Evolutionary conservation across 352 stramenopile species (phyloP).

Genomic region (Pythium pectinolyticum): DNA sequence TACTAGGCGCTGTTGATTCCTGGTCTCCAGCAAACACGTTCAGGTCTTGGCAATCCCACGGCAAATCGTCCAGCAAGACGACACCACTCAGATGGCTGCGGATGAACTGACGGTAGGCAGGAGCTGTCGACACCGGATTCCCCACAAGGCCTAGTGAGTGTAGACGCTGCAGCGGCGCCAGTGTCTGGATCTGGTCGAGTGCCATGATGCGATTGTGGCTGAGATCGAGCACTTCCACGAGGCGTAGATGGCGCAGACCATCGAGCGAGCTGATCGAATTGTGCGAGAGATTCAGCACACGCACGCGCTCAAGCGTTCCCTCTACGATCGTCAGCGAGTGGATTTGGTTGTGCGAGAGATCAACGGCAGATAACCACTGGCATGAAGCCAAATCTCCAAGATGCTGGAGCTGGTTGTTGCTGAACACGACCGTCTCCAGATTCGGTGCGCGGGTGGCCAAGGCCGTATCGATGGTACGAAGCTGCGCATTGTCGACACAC

Average conservation of each 20-base stretch:
- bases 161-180: not conserved
- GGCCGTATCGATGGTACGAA: not conserved
- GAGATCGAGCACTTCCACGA: constrained; percentile 12
- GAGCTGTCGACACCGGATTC: constrained; percentile 10
- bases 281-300: constrained; percentile 16
- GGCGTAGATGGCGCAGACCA: not conserved
- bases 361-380: constrained; percentile 9
- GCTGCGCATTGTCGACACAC: not conserved
- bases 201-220: constrained; percentile 7
- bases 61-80: not conserved
- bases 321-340: constrained; percentile 1
- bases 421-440: constrained; percentile 2
- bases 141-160: not conserved
- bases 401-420: not conserved
- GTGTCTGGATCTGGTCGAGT: constrained; percentile 1
- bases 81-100: constrained; percentile 1
- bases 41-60: constrained; percentile 10
- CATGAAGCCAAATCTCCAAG: constrained; percentile 1
- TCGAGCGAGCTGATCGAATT: constrained; percentile 5
- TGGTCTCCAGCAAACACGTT: not conserved
- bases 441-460: not conserved
- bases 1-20: not conserved
- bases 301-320: constrained; percentile 5
- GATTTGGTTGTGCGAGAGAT: constrained; percentile 17
- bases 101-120: not conserved